Evolutionary conservation across 73 alveolate genomes (phyloP).

Genomic region (Diophrys sp.): DNA sequence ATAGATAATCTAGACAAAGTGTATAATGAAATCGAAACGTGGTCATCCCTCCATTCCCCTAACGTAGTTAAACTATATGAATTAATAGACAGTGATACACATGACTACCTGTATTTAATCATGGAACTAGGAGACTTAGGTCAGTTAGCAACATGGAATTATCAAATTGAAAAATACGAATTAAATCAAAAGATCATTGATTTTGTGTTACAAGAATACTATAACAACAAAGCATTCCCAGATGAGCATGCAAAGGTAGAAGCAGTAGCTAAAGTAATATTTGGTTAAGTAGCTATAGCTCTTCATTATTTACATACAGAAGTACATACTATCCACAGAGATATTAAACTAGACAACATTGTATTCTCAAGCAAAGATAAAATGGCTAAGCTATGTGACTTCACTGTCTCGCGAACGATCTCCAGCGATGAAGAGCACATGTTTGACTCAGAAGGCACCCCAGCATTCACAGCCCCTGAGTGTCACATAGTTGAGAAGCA

Average conservation of each 20-base stretch:
- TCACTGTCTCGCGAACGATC: constrained; percentile 32
- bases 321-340: constrained; percentile 29
- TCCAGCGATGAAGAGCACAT: constrained; percentile 4
- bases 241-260: constrained; percentile 12
- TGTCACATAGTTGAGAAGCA: constrained; percentile 40
- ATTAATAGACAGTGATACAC: constrained; percentile 50
- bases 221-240: constrained; percentile 1
- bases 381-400: constrained; percentile 42
- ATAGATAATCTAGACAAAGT: constrained; percentile 48
- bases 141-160: constrained; percentile 51
- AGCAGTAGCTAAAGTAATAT: constrained; percentile 44
- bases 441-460: constrained; percentile 54
- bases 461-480: constrained; percentile 59
- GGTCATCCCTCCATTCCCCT: constrained; percentile 24
- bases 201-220: constrained; percentile 1
- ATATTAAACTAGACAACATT: constrained; percentile 53
- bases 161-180: constrained; percentile 24
- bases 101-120: constrained; percentile 54
- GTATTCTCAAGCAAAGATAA: constrained; percentile 32
- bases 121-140: constrained; percentile 45
- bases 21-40: constrained; percentile 43
- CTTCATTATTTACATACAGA: constrained; percentile 31
- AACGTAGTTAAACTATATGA: constrained; percentile 42
- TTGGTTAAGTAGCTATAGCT: constrained; percentile 35
- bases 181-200: constrained; percentile 32